Conservation (phyloP, 352 stramenopile genomes). For the Globisporangium mamillatum region DNA sequence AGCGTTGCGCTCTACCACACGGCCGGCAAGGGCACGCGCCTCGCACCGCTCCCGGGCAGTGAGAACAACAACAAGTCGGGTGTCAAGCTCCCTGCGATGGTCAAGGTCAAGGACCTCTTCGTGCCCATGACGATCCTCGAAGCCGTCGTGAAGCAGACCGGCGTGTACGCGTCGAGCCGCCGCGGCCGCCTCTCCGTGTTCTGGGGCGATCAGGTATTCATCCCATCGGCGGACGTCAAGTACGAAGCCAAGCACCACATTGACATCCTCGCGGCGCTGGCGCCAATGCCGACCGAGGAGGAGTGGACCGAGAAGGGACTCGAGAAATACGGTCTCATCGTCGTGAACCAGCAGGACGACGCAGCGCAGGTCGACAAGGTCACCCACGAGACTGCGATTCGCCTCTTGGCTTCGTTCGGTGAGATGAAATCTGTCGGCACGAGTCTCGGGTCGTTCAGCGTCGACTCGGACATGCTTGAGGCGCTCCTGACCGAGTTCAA, state of each 20-base stretch:
- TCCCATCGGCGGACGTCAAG: constrained; percentile 91
- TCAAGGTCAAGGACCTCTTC: constrained; percentile 82
- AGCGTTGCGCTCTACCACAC: constrained; percentile 97
- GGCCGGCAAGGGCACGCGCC: constrained; percentile 96
- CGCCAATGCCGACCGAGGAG: constrained; percentile 89
- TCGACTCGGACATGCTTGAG: constrained; percentile 90
- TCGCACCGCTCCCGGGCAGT: constrained; percentile 94
- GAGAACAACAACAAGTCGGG: constrained; percentile 99
- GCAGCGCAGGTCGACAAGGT: constrained; percentile 97
- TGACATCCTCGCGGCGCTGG: constrained; percentile 96
- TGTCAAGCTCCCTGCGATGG: constrained; percentile 95
- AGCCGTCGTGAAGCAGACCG: constrained; percentile 97
- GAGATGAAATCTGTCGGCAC: constrained; percentile 95
- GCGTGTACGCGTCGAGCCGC: constrained; percentile 94
- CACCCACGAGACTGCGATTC: constrained; percentile 93
- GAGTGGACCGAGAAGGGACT: constrained; percentile 95
- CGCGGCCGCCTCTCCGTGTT: constrained; percentile 95
- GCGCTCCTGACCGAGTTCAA: constrained; percentile 93
- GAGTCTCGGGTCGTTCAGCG: constrained; percentile 95
- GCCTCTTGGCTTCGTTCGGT: constrained; percentile 91
- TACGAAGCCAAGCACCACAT: constrained; percentile 95
- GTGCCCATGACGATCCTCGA: constrained; percentile 97
- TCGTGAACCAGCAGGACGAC: constrained; percentile 91
- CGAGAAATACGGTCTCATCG: constrained; percentile 98
- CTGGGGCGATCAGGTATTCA: constrained; percentile 99